Evolutionary conservation across 2,329 filamentous ascomycete species (phyloP), one percentile per base, ranked within the genome.

Genomic region (Stemphylium lycopersici): DNA sequence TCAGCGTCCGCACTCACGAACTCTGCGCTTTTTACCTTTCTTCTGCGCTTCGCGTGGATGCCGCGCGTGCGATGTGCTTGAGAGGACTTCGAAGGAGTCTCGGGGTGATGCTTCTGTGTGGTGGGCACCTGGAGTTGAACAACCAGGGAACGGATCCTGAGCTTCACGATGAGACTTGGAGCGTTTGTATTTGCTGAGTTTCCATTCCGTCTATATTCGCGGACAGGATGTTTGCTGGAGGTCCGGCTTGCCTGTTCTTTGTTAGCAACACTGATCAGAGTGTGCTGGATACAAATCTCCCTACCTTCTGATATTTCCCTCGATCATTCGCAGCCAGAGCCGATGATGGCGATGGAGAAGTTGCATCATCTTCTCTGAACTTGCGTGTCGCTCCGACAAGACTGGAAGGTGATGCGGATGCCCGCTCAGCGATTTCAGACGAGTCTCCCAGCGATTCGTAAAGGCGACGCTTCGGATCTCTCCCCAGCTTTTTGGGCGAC

Each of bases 391-490:
- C 13, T 15, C n/a, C 15, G 13, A 5, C 13, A 13, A 13, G 11
- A 32, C 6, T 5, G 7, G 36, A 12, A 7, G 20, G 29, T 13
- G 22, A 13, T 15, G 33, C 8, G 5, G 39, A 38, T 13, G 8
- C 31, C 6, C 31, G 18, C 22, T 6, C 6, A 4, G 1, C 18
- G 16, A 15, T 7, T 10, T 44, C 11, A 32, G 31, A 31, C 6
- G 16, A n/a, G 6, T 36, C 11, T 13, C 6, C 33, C 13, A 11
- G 16, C 6, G 32, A 15, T 4, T 39, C 48, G 10, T 37, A 50
- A 12, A 50, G 36, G 4, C 34, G 48, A 31, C 39, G 48, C 32
- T 31, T 50, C 12, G 39, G 48, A 12, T 50, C 34, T 13, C 34
- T 43, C 13, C n/a, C 39, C 13, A 10, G n/a, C 7, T 15, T 22